Base-by-base conservation (phyloP, 2,329 filamentous ascomycete genomes). In the Fusarium sp. region DNA sequence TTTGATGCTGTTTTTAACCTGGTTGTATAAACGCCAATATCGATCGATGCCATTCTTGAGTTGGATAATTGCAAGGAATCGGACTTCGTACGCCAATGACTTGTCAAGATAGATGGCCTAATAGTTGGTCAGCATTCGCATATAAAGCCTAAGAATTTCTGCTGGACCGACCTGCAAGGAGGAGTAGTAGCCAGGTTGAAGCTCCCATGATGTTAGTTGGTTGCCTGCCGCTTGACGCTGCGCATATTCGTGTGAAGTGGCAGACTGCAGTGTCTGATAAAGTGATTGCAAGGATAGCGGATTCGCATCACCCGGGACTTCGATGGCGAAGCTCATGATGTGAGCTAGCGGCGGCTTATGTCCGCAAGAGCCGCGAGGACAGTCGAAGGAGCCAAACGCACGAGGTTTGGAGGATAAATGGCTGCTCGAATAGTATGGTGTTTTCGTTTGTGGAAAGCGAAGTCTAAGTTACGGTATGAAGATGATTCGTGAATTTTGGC, bases 31-130 rank as follows among this genome's bases (percentile, higher is more conserved):
- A 16, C 96, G 88, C 96, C 96, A 99, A 80, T 94, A 94, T 78
- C 92, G 94, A 78, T 98, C 95, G 80, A 98, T 94, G 58, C 94
- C 96, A 79, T 98, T 98, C 79, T 98, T 98, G 57, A 99, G 86
- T 78, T 97, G 93, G 72, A 98, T 97, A 61, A 98, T 89, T 57
- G 95, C 92, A 13, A 98, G 90, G 76, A 97, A 94, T 66, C 96
- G 92, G 56, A 95, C 88, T 75, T 97, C 91, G 61, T 88, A 81
- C 2, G 93, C 92, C 2, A 97, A 83, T 3, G 89, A 89, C 66
- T 89, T 90, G 81, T 97, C 92, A 69, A 97, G 86, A 78, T 94
- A 98, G 37, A 94, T 88, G 73, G 91, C 87, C 91, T 97, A 76
- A 32, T 32, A 48, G 22, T 41, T 30, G 42, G 59, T 75, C 52